A percentile compares a stretch with the other conserved stretches of the same genome.
These are phyloP conservation scores for Amaranthus cruentus DNA, from an alignment of 148 eudicot species.

Conservation along the genomic window DNA sequence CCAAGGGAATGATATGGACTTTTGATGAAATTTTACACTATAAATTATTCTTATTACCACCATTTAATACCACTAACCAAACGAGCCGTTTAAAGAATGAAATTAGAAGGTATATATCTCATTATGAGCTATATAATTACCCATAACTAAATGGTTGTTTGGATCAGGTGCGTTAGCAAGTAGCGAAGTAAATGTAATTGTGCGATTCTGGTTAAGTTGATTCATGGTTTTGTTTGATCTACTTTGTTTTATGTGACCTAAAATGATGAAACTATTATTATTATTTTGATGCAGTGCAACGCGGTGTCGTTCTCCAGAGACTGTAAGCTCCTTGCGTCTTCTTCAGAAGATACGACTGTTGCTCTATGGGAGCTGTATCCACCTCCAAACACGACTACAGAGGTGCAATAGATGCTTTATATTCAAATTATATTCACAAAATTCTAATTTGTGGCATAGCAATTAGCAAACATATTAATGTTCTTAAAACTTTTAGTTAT, in stretches of 20 bases:
- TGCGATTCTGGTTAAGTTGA: too few relatives aligned
- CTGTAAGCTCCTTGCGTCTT: conserved; percentile 60
- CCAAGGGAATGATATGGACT: neutral
- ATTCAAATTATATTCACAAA: neutral
- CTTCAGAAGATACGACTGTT: conserved; percentile 71
- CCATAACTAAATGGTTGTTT: too few relatives aligned
- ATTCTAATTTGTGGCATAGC: neutral
- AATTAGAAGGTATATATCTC: too few relatives aligned
- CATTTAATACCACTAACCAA: too few relatives aligned
- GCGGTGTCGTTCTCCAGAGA: conserved; percentile 67
- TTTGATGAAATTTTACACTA: neutral
- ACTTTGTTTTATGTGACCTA: neutral
- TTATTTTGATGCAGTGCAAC: conserved; percentile 51
- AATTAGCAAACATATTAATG: too few relatives aligned
- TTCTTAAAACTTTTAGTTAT: too few relatives aligned
- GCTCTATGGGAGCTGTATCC: conserved; percentile 82
- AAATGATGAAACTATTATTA: neutral
- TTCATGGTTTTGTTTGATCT: neutral
- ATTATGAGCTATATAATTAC: too few relatives aligned
- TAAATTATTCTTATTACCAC: neutral
- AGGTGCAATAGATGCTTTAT: neutral
- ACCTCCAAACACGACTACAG: conserved; percentile 28
- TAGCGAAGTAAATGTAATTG: too few relatives aligned
- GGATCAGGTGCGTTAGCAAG: too few relatives aligned
- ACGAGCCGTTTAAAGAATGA: too few relatives aligned